These are phyloP conservation scores for Nakazawaea wyomingensis DNA, from an alignment of 805 yeast genomes.

Conservation along the genomic window DNA sequence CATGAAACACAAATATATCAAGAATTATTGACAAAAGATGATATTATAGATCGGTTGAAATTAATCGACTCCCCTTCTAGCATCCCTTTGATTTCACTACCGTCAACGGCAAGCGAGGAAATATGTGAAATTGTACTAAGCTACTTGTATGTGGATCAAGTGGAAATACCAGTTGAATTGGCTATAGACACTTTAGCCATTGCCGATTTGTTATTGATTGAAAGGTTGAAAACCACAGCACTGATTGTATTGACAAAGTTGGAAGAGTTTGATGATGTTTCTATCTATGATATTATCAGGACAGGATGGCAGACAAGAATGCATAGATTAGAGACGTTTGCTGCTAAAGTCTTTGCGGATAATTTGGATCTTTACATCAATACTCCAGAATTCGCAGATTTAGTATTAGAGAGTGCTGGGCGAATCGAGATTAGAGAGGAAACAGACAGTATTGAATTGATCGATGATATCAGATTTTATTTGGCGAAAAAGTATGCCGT, in stretches of 20 bases:
- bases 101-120: conserved; percentile 15
- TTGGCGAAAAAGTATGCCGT: conserved; percentile 35
- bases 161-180: conserved; percentile 38
- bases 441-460: conserved; percentile 73
- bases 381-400: conserved; percentile 32
- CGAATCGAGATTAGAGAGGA: conserved; percentile 60
- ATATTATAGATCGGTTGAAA: conserved; percentile 18
- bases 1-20: conserved; percentile 23
- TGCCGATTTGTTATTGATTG: conserved; percentile 57
- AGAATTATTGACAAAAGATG: conserved; percentile 16
- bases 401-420: conserved; percentile 38
- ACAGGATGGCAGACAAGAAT: conserved; percentile 66
- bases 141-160: conserved; percentile 57
- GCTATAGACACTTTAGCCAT: conserved; percentile 53
- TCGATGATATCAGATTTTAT: conserved; percentile 73
- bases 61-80: conserved; percentile 13
- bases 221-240: conserved; percentile 61
- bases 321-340: conserved; percentile 58
- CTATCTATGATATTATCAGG: conserved; percentile 52
- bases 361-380: conserved; percentile 34
- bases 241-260: conserved; percentile 41
- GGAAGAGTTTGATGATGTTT: conserved; percentile 19
- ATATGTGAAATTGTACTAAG: conserved; percentile 47
- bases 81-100: conserved; percentile 20
- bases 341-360: conserved; percentile 53